Conservation (phyloP, 345 rosid genomes). For the Hibiscus mutabilis region DNA sequence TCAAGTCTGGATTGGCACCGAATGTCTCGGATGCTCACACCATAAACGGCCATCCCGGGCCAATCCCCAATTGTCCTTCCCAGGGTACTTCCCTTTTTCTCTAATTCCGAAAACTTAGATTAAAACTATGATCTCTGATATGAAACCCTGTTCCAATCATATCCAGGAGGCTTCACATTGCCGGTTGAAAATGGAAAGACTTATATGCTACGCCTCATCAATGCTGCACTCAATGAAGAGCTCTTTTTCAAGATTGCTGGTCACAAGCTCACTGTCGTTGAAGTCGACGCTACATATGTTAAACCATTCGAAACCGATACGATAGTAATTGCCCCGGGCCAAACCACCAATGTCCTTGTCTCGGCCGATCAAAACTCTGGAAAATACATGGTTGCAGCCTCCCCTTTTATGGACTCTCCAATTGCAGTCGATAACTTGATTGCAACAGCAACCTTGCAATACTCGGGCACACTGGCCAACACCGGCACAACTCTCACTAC, state of each 20-base stretch:
- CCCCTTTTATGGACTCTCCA: slow-evolving; percentile 92
- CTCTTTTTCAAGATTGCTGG: slow-evolving; percentile 91
- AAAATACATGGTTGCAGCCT: slow-evolving; percentile 60
- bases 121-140: background rate
- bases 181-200: slow-evolving; percentile 59
- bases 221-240: slow-evolving; percentile 95
- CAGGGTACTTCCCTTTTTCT: slow-evolving; percentile 30
- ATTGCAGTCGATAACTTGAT: slow-evolving; percentile 73
- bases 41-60: slow-evolving; percentile 76
- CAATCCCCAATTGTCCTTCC: slow-evolving; percentile 45
- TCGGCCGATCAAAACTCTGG: slow-evolving; percentile 49
- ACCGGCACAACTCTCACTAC: slow-evolving; percentile 41
- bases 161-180: slow-evolving; percentile 47
- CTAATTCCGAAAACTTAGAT: background rate
- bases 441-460: slow-evolving; percentile 78
- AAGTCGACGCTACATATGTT: slow-evolving; percentile 81
- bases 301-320: slow-evolving; percentile 71
- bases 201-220: slow-evolving; percentile 70
- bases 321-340: slow-evolving; percentile 72
- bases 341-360: slow-evolving; percentile 72
- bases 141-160: background rate
- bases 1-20: slow-evolving; percentile 77
- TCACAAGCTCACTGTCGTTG: slow-evolving; percentile 73
- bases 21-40: slow-evolving; percentile 91
- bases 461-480: slow-evolving; percentile 59